Percentiles rank a stretch among this genome's conserved stretches.
phyloP scores from a whole-genome alignment of 192 early-diverging fungal species.

The Linnemannia hyalina region DNA sequence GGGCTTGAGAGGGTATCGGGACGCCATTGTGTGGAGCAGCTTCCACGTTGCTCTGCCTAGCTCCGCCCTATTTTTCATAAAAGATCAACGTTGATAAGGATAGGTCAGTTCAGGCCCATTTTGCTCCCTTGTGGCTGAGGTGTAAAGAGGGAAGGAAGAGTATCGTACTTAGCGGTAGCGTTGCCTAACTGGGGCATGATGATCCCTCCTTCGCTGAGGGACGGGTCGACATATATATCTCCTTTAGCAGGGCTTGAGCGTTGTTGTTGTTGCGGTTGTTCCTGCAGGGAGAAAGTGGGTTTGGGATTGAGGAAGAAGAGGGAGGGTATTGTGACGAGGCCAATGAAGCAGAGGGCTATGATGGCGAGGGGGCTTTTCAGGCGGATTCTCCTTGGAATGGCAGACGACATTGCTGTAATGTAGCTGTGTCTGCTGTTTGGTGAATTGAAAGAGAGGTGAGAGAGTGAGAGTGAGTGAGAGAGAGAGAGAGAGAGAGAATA shows the following conservation, averaged over 20 bases:
- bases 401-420: not conserved
- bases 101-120: not conserved
- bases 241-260: not conserved
- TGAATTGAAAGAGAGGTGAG: not conserved
- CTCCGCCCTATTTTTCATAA: constrained; percentile 73
- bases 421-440: not conserved
- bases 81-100: not conserved
- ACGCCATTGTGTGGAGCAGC: constrained; percentile 93
- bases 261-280: constrained; percentile 1
- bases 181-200: constrained; percentile 64
- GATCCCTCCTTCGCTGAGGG: constrained; percentile 35
- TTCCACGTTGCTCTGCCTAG: constrained; percentile 92
- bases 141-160: no score
- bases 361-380: constrained; percentile 24
- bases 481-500: not conserved
- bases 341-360: constrained; percentile 41
- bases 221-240: constrained; percentile 34
- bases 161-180: constrained; percentile 57
- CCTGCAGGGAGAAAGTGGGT: not conserved
- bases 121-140: not conserved
- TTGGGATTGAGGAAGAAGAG: constrained; percentile 31
- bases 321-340: constrained; percentile 49
- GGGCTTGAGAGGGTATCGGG: constrained; percentile 87
- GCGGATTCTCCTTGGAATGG: constrained; percentile 12
- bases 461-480: not conserved